phyloP scores from a whole-genome alignment of 2,329 filamentous ascomycete genomes.

The Didymella arachidicola region DNA sequence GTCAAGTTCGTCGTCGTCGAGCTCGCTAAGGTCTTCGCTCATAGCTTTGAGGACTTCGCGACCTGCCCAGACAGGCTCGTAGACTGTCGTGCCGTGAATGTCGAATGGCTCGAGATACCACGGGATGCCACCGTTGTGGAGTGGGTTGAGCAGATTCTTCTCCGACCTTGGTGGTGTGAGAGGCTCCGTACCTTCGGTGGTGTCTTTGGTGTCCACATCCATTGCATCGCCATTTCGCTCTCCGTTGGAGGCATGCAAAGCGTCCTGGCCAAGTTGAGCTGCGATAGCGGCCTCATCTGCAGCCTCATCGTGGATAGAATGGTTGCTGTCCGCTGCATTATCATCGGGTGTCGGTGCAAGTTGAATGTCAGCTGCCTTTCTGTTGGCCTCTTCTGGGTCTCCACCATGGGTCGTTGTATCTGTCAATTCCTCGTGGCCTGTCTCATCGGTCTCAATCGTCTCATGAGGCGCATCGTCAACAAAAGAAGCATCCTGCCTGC shows the following conservation, averaged over 20 bases:
- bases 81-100: constrained; percentile 78
- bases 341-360: constrained; percentile 50
- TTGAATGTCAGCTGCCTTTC: constrained; percentile 36
- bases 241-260: constrained; percentile 31
- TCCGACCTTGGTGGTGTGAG: constrained; percentile 71
- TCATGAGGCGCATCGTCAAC: constrained; percentile 33
- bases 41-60: constrained; percentile 74
- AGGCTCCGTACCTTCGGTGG: constrained; percentile 52
- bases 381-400: constrained; percentile 20
- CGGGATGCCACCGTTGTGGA: constrained; percentile 72
- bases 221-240: constrained; percentile 29
- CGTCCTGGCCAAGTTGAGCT: constrained; percentile 44
- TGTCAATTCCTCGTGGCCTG: constrained; percentile 20
- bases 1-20: constrained; percentile 88
- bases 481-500: constrained; percentile 55
- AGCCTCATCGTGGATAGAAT: constrained; percentile 41
- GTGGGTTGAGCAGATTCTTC: constrained; percentile 57
- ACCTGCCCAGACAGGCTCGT: constrained; percentile 75
- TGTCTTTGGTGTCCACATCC: constrained; percentile 30
- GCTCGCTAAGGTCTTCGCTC: constrained; percentile 88
- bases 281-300: constrained; percentile 49
- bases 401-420: constrained; percentile 26
- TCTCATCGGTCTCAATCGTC: constrained; percentile 30
- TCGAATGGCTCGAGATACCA: constrained; percentile 90
- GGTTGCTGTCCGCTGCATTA: constrained; percentile 39